These are phyloP conservation scores for Xylaria grammica DNA, from an alignment of 495 filamentous ascomycete genomes.

Conservation along the genomic window DNA sequence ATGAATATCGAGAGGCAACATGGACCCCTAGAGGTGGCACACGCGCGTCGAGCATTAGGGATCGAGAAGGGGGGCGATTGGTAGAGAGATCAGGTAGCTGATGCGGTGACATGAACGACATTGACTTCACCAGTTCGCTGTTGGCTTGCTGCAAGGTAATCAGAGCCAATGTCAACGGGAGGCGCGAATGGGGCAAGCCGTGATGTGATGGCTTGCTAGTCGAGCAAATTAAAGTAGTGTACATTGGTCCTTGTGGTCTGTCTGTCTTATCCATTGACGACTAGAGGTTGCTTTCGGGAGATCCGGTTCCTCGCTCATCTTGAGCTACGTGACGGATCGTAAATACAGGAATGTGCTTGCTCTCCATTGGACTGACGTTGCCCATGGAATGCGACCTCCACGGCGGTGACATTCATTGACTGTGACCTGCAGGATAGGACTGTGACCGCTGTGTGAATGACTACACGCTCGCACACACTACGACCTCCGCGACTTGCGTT, in stretches of 20 bases:
- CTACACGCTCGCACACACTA: too few species aligned
- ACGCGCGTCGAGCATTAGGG: neutral
- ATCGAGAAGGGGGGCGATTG: slow-evolving; percentile 7
- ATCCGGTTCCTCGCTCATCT: slow-evolving; percentile 18
- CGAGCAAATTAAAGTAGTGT: slow-evolving; percentile 4
- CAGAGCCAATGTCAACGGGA: slow-evolving; percentile 3
- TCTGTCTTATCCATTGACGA: slow-evolving; percentile 3
- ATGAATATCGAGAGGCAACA: neutral
- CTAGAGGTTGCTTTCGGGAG: slow-evolving; percentile 18
- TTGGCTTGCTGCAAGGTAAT: slow-evolving; percentile 15
- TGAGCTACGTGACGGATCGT: slow-evolving; percentile 17
- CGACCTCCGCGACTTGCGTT: neutral
- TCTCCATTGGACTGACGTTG: slow-evolving; percentile 2
- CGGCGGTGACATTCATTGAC: neutral
- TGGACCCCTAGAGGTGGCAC: neutral
- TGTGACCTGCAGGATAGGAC: neutral
- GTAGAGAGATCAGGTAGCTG: slow-evolving; percentile 1
- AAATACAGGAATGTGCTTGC: neutral
- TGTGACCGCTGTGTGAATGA: too few species aligned
- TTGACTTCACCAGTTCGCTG: neutral
- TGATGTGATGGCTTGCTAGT: neutral
- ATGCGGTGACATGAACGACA: slow-evolving; percentile 5
- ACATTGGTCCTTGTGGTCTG: neutral
- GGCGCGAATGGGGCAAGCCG: neutral
- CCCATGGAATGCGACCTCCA: neutral